Evolutionary conservation across 768 basidiomycete genomes (phyloP).

Genomic region (Boletus bicolor): DNA sequence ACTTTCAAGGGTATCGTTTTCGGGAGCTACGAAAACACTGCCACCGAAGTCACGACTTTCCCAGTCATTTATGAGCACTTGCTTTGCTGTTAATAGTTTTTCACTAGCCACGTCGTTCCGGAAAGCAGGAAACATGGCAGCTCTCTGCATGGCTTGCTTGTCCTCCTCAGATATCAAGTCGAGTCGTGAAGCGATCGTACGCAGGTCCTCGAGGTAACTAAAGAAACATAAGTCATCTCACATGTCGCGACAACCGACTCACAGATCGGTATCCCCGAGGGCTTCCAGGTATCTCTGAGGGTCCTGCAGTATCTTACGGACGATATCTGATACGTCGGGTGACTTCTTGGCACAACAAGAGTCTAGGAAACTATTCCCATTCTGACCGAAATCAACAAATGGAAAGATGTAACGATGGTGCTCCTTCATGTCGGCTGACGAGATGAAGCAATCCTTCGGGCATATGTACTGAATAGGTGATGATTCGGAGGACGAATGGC

Average conservation of each 20-base stretch:
- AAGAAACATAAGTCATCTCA: background rate
- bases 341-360: slow-evolving; percentile 12
- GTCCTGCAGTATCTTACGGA: slow-evolving; percentile 3
- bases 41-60: slow-evolving; percentile 3
- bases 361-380: slow-evolving; percentile 11
- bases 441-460: slow-evolving; percentile 17
- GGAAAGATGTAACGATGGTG: slow-evolving; percentile 13
- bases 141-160: slow-evolving; percentile 4
- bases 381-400: slow-evolving; percentile 10
- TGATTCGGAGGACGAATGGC: background rate
- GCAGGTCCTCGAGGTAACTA: slow-evolving; percentile 14
- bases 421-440: background rate
- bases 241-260: background rate
- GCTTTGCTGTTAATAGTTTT: slow-evolving; percentile 1
- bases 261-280: slow-evolving; percentile 1
- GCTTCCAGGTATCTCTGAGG: slow-evolving; percentile 6
- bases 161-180: slow-evolving; percentile 10
- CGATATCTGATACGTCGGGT: slow-evolving; percentile 9
- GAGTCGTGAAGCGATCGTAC: slow-evolving; percentile 7
- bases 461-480: background rate
- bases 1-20: slow-evolving; percentile 10
- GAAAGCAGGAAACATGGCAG: slow-evolving; percentile 9
- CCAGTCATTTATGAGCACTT: slow-evolving; percentile 13
- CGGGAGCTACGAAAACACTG: slow-evolving; percentile 4
- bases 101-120: background rate